These are phyloP conservation scores for Aphanomyces invadans DNA, from an alignment of 352 stramenopile species.

Conservation along the genomic window DNA sequence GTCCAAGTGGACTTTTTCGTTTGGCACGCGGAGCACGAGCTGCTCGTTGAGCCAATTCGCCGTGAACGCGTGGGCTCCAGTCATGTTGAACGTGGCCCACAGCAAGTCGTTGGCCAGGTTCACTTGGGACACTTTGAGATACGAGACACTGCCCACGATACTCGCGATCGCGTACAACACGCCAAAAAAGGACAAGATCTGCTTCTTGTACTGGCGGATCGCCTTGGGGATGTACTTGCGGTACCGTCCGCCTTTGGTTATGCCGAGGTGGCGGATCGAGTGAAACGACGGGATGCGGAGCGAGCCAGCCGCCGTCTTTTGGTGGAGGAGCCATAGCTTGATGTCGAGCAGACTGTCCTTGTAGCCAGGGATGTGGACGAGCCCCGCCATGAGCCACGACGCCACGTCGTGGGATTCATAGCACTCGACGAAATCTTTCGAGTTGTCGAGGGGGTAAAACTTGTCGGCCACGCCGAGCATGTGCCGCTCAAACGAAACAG, in stretches of 20 bases:
- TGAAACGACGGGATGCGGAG: no score
- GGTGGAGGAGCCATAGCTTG: slow-evolving; percentile 1
- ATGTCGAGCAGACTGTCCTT: neutral
- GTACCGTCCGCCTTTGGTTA: no score
- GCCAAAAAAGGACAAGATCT: neutral
- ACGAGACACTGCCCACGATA: neutral
- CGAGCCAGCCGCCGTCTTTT: no score
- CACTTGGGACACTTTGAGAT: neutral
- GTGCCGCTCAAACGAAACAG: neutral
- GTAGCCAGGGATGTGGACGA: neutral
- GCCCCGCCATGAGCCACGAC: neutral
- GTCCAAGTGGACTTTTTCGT: neutral
- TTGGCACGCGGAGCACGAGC: neutral
- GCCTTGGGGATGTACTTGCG: no score
- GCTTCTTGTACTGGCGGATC: neutral
- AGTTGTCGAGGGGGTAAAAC: neutral
- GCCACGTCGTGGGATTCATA: neutral
- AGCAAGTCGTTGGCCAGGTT: slow-evolving; percentile 9
- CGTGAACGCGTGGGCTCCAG: neutral
- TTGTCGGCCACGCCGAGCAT: neutral
- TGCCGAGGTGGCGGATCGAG: no score
- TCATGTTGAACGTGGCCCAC: slow-evolving; percentile 10
- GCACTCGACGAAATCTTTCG: neutral
- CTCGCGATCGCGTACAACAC: neutral
- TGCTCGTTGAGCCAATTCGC: neutral